Evolutionary conservation across 2,329 filamentous ascomycete genomes (phyloP).

Genomic region (Curvularia spicifera): DNA sequence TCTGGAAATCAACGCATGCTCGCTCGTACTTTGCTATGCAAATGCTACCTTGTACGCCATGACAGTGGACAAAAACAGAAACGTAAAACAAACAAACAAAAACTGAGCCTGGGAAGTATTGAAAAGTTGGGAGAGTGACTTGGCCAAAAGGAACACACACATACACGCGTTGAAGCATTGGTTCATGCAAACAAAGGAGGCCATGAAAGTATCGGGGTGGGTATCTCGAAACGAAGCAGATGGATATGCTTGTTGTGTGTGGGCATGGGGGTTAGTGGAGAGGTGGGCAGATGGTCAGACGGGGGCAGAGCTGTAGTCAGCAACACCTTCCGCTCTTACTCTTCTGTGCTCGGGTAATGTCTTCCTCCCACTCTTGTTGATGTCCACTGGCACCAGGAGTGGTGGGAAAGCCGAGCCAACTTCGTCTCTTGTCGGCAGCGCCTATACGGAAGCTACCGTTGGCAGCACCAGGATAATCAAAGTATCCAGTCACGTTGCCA

Average conservation of each 20-base stretch:
- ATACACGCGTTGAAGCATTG: neutral
- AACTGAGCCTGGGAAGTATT: neutral
- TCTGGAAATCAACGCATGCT: neutral
- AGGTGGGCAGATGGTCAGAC: neutral
- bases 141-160: neutral
- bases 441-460: conserved; percentile 67
- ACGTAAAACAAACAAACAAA: neutral
- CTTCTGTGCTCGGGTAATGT: conserved; percentile 40
- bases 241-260: conserved; percentile 7
- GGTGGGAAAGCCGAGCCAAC: conserved; percentile 69
- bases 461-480: conserved; percentile 56
- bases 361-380: conserved; percentile 44
- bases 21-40: conserved; percentile 2
- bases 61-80: neutral
- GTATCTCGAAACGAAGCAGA: conserved; percentile 25
- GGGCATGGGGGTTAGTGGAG: neutral
- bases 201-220: conserved; percentile 18
- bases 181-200: conserved; percentile 11
- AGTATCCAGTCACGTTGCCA: conserved; percentile 52
- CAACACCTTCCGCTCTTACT: conserved; percentile 48
- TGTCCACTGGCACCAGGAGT: conserved; percentile 45
- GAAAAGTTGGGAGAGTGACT: neutral
- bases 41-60: conserved; percentile 1
- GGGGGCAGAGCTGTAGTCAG: conserved; percentile 18
- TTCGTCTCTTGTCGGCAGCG: conserved; percentile 66